Base-by-base conservation (phyloP, 2,329 filamentous ascomycete genomes). In the Fusarium subtropicale region DNA sequence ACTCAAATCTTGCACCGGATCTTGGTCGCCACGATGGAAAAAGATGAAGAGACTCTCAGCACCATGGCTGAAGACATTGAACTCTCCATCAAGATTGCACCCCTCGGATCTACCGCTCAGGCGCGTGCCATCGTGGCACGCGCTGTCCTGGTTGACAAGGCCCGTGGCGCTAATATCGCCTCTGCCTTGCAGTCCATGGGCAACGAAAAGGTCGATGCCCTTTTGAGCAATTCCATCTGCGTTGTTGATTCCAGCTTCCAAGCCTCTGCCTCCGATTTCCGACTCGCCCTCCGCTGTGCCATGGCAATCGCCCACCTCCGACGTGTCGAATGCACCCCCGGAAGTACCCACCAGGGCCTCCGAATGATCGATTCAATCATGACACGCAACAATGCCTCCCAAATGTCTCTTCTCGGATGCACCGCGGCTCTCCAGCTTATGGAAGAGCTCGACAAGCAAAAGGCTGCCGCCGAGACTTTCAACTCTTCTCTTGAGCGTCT, bases 21-120 rank as follows among this genome's bases (percentile, higher is more conserved):
- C 4, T 85, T 97, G 30, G 83, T 89, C 15, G 83, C 84, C 18
- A 90, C 87, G 36, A 83, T 97, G 34, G 85, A 84, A 33, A 85
- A 86, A 61, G 83, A 85, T 13, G 76, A 80, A 20, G 67, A 76
- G 22, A 57, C 53, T 8, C 46, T 69, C 15, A 33, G 50, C 20
- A 69, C 68, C 3, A 67, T 61, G 47, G 58, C 50, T 3, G 81
- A 78, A 61, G 84, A 89, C 58, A 84, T 97, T 33, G 84, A 88
- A 1, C 83, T 92, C 34, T 93, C 94, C 3, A 84, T 93, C 66
- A 86, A 87, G 60, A 87, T 89, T 10, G 92, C 94, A 1, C 95
- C 95, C 1, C 88, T 91, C 38, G 92, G 91, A 15, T 97, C 93
- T 2, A 88, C 88, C 24, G 91, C 92, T 18, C 87, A 88, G 64